Evolutionary conservation across 1,139 yeast genomes (phyloP).

Genomic region (Lodderomyces parapsilosis): DNA sequence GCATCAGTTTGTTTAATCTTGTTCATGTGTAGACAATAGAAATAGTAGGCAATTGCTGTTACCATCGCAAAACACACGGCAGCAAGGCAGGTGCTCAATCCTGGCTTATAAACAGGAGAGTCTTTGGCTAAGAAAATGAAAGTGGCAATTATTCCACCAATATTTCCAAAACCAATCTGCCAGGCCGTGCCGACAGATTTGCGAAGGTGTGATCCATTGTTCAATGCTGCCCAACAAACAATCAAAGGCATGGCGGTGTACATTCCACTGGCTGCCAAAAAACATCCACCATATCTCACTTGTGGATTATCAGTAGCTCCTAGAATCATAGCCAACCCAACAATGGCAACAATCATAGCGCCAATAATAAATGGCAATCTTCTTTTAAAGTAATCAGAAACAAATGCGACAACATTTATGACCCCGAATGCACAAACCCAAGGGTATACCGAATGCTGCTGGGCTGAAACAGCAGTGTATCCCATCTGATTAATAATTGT

Average conservation of each 20-base stretch:
- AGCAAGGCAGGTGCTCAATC: slow-evolving; percentile 54
- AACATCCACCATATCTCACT: slow-evolving; percentile 70
- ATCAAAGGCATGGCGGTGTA: slow-evolving; percentile 74
- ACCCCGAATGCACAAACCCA: slow-evolving; percentile 66
- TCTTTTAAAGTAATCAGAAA: slow-evolving; percentile 47
- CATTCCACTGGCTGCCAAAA: slow-evolving; percentile 62
- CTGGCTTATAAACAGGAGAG: slow-evolving; percentile 59
- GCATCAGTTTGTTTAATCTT: slow-evolving; percentile 35
- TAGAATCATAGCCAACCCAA: slow-evolving; percentile 54
- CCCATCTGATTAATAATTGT: slow-evolving; percentile 58
- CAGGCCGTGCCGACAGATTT: slow-evolving; percentile 73
- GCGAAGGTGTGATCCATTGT: slow-evolving; percentile 68
- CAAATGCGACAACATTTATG: slow-evolving; percentile 45
- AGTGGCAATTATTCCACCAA: slow-evolving; percentile 77
- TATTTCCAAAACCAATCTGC: slow-evolving; percentile 80
- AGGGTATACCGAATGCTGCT: slow-evolving; percentile 69
- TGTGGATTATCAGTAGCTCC: slow-evolving; percentile 32
- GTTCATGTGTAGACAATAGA: slow-evolving; percentile 39
- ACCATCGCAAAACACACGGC: slow-evolving; percentile 52
- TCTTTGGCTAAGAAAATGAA: slow-evolving; percentile 56
- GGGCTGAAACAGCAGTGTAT: slow-evolving; percentile 61
- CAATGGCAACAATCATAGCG: slow-evolving; percentile 43
- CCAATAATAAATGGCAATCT: slow-evolving; percentile 51
- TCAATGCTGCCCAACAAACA: slow-evolving; percentile 70
- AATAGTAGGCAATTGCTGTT: slow-evolving; percentile 43